Conservation (phyloP, 495 filamentous ascomycete species). For the Bathelium albidoporum region DNA sequence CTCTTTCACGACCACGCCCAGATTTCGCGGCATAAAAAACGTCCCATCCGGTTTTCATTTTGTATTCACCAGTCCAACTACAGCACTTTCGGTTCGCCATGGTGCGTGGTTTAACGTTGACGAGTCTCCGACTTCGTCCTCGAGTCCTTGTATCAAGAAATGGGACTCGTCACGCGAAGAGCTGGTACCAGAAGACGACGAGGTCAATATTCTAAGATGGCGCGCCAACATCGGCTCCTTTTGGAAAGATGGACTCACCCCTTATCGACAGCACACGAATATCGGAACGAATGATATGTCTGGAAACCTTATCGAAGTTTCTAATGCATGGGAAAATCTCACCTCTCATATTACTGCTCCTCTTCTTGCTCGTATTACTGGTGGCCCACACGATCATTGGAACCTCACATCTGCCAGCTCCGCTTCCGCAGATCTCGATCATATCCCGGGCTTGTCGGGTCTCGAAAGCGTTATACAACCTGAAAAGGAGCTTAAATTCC, state of each 20-base stretch:
- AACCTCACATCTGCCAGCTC: slow-evolving; percentile 38
- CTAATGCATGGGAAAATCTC: slow-evolving; percentile 35
- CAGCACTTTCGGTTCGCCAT: slow-evolving; percentile 43
- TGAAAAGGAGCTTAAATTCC: slow-evolving; percentile 40
- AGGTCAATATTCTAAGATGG: slow-evolving; percentile 26
- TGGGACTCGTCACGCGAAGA: slow-evolving; percentile 41
- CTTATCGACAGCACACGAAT: slow-evolving; percentile 29
- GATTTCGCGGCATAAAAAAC: slow-evolving; percentile 50
- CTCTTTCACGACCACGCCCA: slow-evolving; percentile 34
- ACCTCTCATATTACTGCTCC: slow-evolving; percentile 39
- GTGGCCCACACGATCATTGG: slow-evolving; percentile 38
- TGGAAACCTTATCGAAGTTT: slow-evolving; percentile 23
- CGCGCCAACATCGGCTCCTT: slow-evolving; percentile 35
- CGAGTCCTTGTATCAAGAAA: slow-evolving; percentile 40
- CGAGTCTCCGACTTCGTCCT: slow-evolving; percentile 16
- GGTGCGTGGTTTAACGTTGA: slow-evolving; percentile 50
- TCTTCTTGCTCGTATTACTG: slow-evolving; percentile 41
- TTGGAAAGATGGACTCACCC: slow-evolving; percentile 35
- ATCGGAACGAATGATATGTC: background rate
- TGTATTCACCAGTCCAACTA: slow-evolving; percentile 40
- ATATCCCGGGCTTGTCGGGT: slow-evolving; percentile 30
- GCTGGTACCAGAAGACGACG: slow-evolving; percentile 24
- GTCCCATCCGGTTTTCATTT: slow-evolving; percentile 51
- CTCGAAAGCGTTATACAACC: slow-evolving; percentile 17
- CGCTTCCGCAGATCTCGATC: slow-evolving; percentile 36